Conservation (phyloP, 805 yeast genomes). For the Candida ulmi region DNA sequence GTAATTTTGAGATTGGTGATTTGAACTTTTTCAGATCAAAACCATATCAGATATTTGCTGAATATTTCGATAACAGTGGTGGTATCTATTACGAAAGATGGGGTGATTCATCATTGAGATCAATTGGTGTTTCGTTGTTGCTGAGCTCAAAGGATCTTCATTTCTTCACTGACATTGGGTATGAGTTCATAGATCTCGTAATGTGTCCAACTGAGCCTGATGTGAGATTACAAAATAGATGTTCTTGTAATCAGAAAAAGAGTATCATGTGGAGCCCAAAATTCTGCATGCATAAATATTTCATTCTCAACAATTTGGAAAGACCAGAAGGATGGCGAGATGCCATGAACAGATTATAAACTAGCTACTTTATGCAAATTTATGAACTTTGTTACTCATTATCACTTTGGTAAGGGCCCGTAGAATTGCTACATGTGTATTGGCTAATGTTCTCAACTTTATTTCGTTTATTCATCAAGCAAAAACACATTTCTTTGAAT, state of each 20-base stretch:
- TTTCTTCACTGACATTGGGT: constrained; percentile 69
- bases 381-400: too few species aligned
- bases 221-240: constrained; percentile 52
- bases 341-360: constrained; percentile 19
- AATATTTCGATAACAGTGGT: constrained; percentile 56
- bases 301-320: constrained; percentile 40
- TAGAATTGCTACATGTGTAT: too few species aligned
- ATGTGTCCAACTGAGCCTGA: constrained; percentile 68
- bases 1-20: constrained; percentile 67
- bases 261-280: constrained; percentile 68
- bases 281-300: constrained; percentile 62
- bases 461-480: too few species aligned
- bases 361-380: too few species aligned
- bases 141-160: constrained; percentile 50
- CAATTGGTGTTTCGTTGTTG: constrained; percentile 60
- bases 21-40: constrained; percentile 57
- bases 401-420: too few species aligned
- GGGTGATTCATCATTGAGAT: constrained; percentile 85
- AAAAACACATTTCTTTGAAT: too few species aligned
- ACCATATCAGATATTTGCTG: constrained; percentile 50
- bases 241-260: constrained; percentile 66
- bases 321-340: constrained; percentile 65
- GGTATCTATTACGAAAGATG: constrained; percentile 81
- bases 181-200: constrained; percentile 53
- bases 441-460: too few species aligned